These are phyloP conservation scores for Auriculariales sp. DNA, from an alignment of 768 basidiomycete species.

Conservation along the genomic window DNA sequence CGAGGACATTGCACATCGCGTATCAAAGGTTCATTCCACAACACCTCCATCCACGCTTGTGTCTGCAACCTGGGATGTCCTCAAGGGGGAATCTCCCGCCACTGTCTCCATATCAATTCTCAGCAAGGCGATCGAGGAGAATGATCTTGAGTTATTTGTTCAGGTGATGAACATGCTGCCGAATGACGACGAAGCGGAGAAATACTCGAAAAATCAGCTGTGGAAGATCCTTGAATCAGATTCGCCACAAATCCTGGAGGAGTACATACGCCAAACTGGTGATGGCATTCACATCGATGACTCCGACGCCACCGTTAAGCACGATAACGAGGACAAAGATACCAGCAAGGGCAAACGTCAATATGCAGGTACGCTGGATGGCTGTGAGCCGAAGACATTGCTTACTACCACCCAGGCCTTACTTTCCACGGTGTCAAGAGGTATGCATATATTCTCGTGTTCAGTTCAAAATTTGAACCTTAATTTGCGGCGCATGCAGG, in stretches of 20 bases:
- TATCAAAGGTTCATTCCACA: conserved; percentile 27
- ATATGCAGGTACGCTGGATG: conserved; percentile 52
- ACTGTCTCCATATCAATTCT: conserved; percentile 17
- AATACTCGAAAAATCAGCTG: too few species aligned
- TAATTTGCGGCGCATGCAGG: too few species aligned
- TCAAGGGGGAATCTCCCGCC: background rate
- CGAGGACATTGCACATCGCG: conserved; percentile 36
- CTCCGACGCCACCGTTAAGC: conserved; percentile 9
- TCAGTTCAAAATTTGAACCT: too few species aligned
- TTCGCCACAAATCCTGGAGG: conserved; percentile 36
- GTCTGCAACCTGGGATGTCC: background rate
- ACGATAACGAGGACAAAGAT: conserved; percentile 22
- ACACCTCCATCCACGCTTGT: conserved; percentile 26
- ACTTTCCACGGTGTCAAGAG: too few species aligned
- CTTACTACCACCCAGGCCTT: too few species aligned
- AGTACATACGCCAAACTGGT: conserved; percentile 40
- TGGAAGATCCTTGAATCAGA: conserved; percentile 24
- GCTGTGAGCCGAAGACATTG: too few species aligned
- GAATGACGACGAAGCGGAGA: background rate
- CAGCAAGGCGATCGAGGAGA: conserved; percentile 22
- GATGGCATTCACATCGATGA: conserved; percentile 10
- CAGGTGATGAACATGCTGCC: conserved; percentile 26
- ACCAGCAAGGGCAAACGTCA: conserved; percentile 25
- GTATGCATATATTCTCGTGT: too few species aligned
- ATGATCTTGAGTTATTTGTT: conserved; percentile 37